A percentile compares a stretch with the other conserved stretches of the same genome.
These are phyloP conservation scores for Arthroderma uncinatum DNA, from an alignment of 2,329 filamentous ascomycete species.

Conservation along the genomic window DNA sequence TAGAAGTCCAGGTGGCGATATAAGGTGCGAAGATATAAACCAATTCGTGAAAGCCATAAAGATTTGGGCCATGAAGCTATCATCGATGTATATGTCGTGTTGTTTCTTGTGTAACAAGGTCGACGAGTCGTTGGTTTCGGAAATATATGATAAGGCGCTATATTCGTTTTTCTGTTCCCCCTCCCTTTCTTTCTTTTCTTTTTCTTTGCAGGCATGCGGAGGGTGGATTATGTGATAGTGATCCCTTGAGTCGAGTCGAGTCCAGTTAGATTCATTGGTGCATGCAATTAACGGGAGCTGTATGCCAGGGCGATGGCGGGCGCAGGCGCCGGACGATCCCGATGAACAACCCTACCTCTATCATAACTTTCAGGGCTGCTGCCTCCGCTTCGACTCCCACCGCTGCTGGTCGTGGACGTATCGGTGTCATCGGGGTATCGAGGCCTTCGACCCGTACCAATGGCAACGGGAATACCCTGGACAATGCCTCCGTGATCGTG, in stretches of 20 bases:
- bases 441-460: constrained; percentile 47
- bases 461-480: constrained; percentile 53
- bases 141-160: neutral
- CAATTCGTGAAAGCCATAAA: neutral
- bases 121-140: neutral
- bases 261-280: constrained; percentile 24
- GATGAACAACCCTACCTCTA: constrained; percentile 17
- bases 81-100: neutral
- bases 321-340: constrained; percentile 17
- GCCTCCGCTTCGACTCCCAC: constrained; percentile 43
- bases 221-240: neutral
- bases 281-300: constrained; percentile 10
- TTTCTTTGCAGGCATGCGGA: constrained; percentile 31
- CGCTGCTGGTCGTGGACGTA: constrained; percentile 31
- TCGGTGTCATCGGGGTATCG: constrained; percentile 41
- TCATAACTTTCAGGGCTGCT: constrained; percentile 40
- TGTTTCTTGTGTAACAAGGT: neutral
- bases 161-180: constrained; percentile 2
- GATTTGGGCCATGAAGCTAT: neutral
- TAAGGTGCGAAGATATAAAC: neutral
- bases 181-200: constrained; percentile 30
- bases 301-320: constrained; percentile 22
- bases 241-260: neutral
- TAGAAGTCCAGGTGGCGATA: neutral
- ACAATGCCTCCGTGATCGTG: constrained; percentile 44